Conservation (phyloP, 768 basidiomycete genomes). For the Rossbeevera mucosa region DNA sequence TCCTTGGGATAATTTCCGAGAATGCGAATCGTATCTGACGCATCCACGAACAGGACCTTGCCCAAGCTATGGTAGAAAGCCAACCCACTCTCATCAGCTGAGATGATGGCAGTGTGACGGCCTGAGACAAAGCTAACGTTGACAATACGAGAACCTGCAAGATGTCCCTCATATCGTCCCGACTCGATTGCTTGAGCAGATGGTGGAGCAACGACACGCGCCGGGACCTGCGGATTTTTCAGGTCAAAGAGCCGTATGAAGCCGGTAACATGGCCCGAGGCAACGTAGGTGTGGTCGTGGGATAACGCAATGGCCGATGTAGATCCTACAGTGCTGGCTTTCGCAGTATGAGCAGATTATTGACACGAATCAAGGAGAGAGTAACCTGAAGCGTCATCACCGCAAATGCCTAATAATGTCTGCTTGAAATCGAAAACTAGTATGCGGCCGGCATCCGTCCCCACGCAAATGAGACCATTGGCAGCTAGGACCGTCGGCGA, state of each 20-base stretch:
- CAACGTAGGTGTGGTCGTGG: slow-evolving; percentile 90
- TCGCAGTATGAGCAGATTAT: slow-evolving; percentile 20
- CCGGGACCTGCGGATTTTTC: slow-evolving; percentile 60
- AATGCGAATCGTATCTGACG: slow-evolving; percentile 89
- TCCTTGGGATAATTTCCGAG: slow-evolving; percentile 84
- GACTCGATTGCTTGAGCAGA: slow-evolving; percentile 62
- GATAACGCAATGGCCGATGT: slow-evolving; percentile 90
- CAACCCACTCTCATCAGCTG: slow-evolving; percentile 84
- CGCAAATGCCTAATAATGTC: slow-evolving; percentile 73
- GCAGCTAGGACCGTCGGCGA: slow-evolving; percentile 77
- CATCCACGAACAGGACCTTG: slow-evolving; percentile 91
- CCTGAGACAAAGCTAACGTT: slow-evolving; percentile 84
- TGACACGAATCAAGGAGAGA: slow-evolving; percentile 9
- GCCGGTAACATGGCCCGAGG: slow-evolving; percentile 80
- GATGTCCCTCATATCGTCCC: slow-evolving; percentile 82
- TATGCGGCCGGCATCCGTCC: slow-evolving; percentile 73
- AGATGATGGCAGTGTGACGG: slow-evolving; percentile 88
- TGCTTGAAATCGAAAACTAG: slow-evolving; percentile 91
- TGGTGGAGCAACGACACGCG: slow-evolving; percentile 67
- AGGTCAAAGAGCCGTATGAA: slow-evolving; percentile 85
- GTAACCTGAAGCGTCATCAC: slow-evolving; percentile 61
- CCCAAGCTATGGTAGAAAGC: slow-evolving; percentile 95
- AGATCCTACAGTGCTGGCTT: slow-evolving; percentile 61
- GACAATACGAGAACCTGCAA: slow-evolving; percentile 73
- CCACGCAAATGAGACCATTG: slow-evolving; percentile 86